Percentiles rank a stretch among this genome's conserved stretches.
Conservation (phyloP, 352 stramenopile genomes). For the Phytophthora cactorum region DNA sequence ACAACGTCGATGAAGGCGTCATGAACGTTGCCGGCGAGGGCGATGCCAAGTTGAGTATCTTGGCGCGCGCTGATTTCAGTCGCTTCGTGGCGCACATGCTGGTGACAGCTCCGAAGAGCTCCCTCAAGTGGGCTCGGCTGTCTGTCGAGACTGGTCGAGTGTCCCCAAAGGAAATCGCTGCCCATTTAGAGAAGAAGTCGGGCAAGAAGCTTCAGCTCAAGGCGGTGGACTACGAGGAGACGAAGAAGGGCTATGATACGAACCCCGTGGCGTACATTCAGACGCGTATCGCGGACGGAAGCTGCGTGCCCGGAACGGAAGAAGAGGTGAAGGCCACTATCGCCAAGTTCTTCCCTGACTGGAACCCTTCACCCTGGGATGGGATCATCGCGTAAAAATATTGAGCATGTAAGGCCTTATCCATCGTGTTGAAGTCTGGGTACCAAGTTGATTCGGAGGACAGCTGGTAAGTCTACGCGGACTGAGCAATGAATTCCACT, state of each 20-base stretch:
- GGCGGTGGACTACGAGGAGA: slow-evolving; percentile 21
- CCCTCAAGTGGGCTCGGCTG: slow-evolving; percentile 18
- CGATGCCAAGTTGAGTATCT: too few relatives aligned
- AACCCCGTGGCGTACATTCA: slow-evolving; percentile 24
- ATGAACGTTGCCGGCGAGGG: too few relatives aligned
- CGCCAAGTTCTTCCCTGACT: slow-evolving; percentile 30
- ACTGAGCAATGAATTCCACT: too few relatives aligned
- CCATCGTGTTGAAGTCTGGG: too few relatives aligned
- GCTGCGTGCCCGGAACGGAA: slow-evolving; percentile 16
- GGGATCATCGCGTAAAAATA: slow-evolving; percentile 26
- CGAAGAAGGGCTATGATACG: slow-evolving; percentile 29
- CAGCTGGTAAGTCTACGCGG: too few relatives aligned
- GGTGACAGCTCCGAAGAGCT: slow-evolving; percentile 4
- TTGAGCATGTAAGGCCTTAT: too few relatives aligned
- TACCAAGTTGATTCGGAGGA: too few relatives aligned
- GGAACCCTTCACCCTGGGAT: slow-evolving; percentile 32
- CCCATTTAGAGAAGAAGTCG: slow-evolving; percentile 29
- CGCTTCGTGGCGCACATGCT: slow-evolving; percentile 33
- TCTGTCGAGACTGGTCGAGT: slow-evolving; percentile 25
- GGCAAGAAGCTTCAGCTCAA: slow-evolving; percentile 33
- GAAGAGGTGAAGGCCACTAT: slow-evolving; percentile 20
- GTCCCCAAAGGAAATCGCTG: slow-evolving; percentile 23
- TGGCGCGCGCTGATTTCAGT: slow-evolving; percentile 13
- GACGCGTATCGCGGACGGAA: slow-evolving; percentile 25
- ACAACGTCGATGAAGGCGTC: too few relatives aligned